These are phyloP conservation scores for Jimgerdemannia lactiflua DNA, from an alignment of 192 early-diverging fungal species.

Conservation along the genomic window DNA sequence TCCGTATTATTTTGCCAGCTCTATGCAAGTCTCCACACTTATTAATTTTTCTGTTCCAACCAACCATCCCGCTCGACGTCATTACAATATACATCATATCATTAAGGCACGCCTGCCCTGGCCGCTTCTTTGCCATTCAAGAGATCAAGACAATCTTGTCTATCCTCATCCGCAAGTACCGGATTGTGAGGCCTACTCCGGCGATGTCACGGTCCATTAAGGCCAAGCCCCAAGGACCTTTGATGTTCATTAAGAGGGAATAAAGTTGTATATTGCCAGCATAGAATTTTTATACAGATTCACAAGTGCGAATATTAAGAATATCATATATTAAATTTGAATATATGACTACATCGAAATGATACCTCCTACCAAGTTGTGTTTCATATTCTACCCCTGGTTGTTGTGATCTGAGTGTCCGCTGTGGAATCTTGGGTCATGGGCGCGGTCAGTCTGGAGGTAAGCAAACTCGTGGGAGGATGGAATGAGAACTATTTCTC, in stretches of 20 bases:
- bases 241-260: background rate
- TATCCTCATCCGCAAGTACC: slow-evolving; percentile 32
- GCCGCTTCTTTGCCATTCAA: slow-evolving; percentile 45
- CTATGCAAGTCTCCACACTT: background rate
- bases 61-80: background rate
- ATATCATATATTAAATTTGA: too few relatives aligned
- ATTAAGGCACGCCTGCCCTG: slow-evolving; percentile 43
- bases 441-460: too few relatives aligned
- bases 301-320: too few relatives aligned
- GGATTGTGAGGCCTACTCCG: background rate
- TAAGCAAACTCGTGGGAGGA: too few relatives aligned
- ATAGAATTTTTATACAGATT: too few relatives aligned
- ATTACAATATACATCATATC: too few relatives aligned
- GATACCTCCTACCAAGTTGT: too few relatives aligned
- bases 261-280: background rate
- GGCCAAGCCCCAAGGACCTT: background rate
- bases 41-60: background rate
- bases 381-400: too few relatives aligned
- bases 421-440: too few relatives aligned
- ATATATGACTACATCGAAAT: too few relatives aligned
- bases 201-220: background rate
- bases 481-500: too few relatives aligned
- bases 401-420: too few relatives aligned
- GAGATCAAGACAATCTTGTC: slow-evolving; percentile 32
- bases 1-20: background rate